Evolutionary conservation across 805 yeast species (phyloP), one percentile per base, ranked within the genome.

Genomic region (Ogataea neopini): DNA sequence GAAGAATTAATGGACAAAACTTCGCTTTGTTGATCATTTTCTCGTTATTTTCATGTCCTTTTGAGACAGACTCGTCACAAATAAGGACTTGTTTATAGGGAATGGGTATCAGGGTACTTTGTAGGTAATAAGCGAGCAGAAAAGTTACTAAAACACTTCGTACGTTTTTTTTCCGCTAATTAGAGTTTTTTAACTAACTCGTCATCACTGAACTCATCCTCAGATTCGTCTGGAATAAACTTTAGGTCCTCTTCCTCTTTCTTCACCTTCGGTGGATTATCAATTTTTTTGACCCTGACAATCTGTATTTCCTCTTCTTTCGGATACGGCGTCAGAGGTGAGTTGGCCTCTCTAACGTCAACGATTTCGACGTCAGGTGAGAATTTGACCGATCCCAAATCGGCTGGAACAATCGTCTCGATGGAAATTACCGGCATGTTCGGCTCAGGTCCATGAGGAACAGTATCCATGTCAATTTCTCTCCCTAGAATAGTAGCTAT

Each of bases 381-480:
- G 52, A 85, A 75, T 54, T 77, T 82, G 3, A 86, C 89, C 33
- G 54, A 46, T 2, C 51, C 56, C 19, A 72, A 73, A 0, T 72
- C 70, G 1, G 75, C 70, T 0, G 83, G 79, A 2, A 73, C 73
- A 15, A 86, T 77, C 0, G 96, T 87, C 53, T 88, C 95, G n/a
- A 83, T 77, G 10, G 62, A 63, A 5, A 83, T 76, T 2, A 71
- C 75, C 0, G 94, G 94, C 82, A 87, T 76, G 55, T 86, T 86
- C 2, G 74, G 76, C 54, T 86, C 95, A 0, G 95, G 94, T 0
- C 94, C 94, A 60, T 79, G 79, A 1, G 76, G 75, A 4, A 86
- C 74, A 1, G 70, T 69, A 23, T 75, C 71, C 47, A 73, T 60
- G 17, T 79, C 76, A 9, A 83, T 48, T 20, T 71, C 72, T 23